phyloP scores from a whole-genome alignment of 257 asterid species.

The Parsonsia alboflavescens region DNA sequence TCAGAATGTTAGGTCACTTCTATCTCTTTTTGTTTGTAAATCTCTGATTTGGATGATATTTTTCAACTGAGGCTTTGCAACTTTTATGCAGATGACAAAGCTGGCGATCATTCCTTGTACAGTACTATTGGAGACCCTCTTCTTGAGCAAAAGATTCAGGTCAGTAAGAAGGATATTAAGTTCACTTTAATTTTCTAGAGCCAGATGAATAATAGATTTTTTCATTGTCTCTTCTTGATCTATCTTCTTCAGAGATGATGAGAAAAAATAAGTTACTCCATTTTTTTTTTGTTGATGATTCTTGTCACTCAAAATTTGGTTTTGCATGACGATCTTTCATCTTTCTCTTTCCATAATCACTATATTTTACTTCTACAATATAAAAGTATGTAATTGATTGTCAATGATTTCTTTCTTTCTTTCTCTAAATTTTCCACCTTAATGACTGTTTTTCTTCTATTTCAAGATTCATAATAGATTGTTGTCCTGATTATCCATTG shows the following conservation, averaged over 20 bases:
- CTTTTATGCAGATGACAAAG: constrained; percentile 67
- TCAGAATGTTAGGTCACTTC: constrained; percentile 12
- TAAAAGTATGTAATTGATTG: neutral
- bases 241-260: neutral
- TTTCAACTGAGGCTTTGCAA: constrained; percentile 18
- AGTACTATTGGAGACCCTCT: constrained; percentile 76
- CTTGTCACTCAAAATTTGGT: no score
- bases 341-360: neutral
- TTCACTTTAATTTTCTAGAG: neutral
- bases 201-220: neutral
- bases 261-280: no score
- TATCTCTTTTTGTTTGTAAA: neutral
- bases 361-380: neutral
- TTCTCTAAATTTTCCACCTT: neutral
- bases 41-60: constrained; percentile 5
- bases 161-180: constrained; percentile 6
- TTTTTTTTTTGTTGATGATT: neutral
- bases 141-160: constrained; percentile 85
- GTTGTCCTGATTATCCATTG: constrained; percentile 21
- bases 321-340: no score
- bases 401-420: neutral
- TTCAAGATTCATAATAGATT: neutral
- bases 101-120: constrained; percentile 95
- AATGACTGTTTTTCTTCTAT: neutral
- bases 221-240: neutral